Evolutionary conservation across 192 early-diverging fungal genomes (phyloP).

Genomic region (Linnemannia zychae): DNA sequence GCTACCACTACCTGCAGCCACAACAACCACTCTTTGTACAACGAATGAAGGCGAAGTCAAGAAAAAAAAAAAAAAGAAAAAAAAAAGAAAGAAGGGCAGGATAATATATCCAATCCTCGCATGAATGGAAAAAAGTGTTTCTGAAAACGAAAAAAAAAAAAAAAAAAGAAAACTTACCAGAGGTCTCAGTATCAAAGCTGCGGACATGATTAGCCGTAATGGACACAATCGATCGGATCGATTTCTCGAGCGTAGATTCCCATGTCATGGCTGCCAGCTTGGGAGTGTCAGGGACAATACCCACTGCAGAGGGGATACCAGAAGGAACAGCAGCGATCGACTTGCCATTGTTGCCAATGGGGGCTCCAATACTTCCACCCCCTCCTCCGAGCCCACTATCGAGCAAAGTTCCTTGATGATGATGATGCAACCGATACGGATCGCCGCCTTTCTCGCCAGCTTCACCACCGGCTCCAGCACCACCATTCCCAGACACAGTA

Average conservation of each 20-base stretch:
- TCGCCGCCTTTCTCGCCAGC: background rate
- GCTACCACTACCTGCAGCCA: background rate
- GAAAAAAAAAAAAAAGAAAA: background rate
- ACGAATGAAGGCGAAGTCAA: background rate
- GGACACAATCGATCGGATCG: constrained; percentile 83
- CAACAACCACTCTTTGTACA: background rate
- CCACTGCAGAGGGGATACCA: background rate
- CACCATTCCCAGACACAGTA: background rate
- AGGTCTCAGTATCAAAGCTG: constrained; percentile 84
- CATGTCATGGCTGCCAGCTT: constrained; percentile 59
- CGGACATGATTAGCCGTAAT: constrained; percentile 83
- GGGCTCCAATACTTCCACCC: constrained; percentile 12
- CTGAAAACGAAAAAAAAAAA: background rate
- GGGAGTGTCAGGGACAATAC: constrained; percentile 17
- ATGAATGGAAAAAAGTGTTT: background rate
- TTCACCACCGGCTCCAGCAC: background rate
- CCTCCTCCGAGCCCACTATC: background rate
- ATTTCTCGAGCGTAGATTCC: constrained; percentile 79
- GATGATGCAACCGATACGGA: constrained; percentile 8
- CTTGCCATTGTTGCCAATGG: constrained; percentile 3
- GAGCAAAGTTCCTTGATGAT: constrained; percentile 16
- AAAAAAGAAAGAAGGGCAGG: background rate
- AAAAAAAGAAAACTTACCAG: constrained; percentile 61
- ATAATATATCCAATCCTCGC: background rate
- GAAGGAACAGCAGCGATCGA: background rate